Conservation (phyloP, 768 basidiomycete species). For the Naganishia vishniacii region DNA sequence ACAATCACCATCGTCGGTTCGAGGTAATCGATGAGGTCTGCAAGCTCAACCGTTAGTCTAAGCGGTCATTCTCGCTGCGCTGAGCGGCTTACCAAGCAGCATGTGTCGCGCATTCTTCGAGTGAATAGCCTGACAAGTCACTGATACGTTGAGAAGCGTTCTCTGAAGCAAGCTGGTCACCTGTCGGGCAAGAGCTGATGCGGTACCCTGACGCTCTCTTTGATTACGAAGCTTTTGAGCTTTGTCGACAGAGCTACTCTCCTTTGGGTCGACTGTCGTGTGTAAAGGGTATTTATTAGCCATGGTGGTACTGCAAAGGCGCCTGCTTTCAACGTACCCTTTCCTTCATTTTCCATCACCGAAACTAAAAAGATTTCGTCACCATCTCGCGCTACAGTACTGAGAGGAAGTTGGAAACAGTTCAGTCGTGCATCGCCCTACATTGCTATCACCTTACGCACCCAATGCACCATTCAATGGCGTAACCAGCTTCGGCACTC, state of each 20-base stretch:
- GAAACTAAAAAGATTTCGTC: constrained; percentile 85
- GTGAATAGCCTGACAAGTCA: constrained; percentile 92
- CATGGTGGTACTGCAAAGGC: background rate
- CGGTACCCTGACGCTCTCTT: constrained; percentile 89
- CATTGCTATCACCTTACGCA: background rate
- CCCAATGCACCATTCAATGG: constrained; percentile 93
- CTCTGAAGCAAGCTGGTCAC: constrained; percentile 83
- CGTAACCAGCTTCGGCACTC: constrained; percentile 87
- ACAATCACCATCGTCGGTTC: constrained; percentile 91
- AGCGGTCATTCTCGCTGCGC: background rate
- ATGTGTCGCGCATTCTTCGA: constrained; percentile 92
- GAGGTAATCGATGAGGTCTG: constrained; percentile 72
- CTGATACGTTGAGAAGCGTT: constrained; percentile 75
- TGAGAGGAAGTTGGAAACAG: background rate
- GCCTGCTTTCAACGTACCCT: constrained; percentile 64
- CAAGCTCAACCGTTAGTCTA: background rate
- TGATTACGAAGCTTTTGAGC: constrained; percentile 75
- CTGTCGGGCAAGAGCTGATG: constrained; percentile 82
- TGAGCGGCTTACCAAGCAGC: constrained; percentile 59
- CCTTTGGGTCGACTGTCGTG: constrained; percentile 61
- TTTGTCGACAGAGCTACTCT: constrained; percentile 58
- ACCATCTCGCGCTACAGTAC: constrained; percentile 88
- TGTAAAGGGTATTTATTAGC: constrained; percentile 54
- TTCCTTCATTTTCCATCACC: constrained; percentile 85
- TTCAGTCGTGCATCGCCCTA: background rate